Percentiles rank a stretch among this genome's conserved stretches.
phyloP scores from a whole-genome alignment of 2,329 filamentous ascomycete species.

The Colletotrichum salicis region DNA sequence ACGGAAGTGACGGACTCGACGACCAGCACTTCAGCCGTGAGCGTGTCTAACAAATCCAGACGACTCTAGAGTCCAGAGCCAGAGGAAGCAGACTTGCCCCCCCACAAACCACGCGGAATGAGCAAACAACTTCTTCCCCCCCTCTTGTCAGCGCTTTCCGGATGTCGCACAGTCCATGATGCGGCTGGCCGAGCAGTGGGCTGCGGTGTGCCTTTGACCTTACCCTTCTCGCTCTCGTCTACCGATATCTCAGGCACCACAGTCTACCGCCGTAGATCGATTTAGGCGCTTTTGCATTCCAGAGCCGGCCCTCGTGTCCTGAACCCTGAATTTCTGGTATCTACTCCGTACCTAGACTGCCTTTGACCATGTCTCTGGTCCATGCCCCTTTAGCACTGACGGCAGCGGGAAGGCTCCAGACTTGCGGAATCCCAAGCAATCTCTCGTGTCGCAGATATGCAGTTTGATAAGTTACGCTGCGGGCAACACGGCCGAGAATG shows the following conservation, averaged over 20 bases:
- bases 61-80: neutral
- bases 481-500: neutral
- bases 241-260: neutral
- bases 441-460: constrained; percentile 8
- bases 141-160: neutral
- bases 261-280: neutral
- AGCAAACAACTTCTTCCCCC: constrained; percentile 14
- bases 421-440: constrained; percentile 16
- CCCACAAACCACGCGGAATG: constrained; percentile 7
- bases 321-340: constrained; percentile 15
- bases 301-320: neutral
- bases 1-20: neutral
- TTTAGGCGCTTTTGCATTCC: neutral
- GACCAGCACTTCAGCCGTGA: neutral
- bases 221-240: neutral
- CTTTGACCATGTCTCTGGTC: constrained; percentile 10
- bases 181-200: constrained; percentile 27
- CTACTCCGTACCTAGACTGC: neutral
- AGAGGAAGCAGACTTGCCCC: constrained; percentile 1
- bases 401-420: constrained; percentile 9
- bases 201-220: constrained; percentile 23
- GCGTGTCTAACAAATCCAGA: neutral
- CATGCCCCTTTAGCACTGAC: neutral
- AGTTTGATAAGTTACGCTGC: neutral
- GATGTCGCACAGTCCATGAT: constrained; percentile 1